Conservation (phyloP, 768 basidiomycete genomes). For the Porphyrellus cyaneotinctus region DNA sequence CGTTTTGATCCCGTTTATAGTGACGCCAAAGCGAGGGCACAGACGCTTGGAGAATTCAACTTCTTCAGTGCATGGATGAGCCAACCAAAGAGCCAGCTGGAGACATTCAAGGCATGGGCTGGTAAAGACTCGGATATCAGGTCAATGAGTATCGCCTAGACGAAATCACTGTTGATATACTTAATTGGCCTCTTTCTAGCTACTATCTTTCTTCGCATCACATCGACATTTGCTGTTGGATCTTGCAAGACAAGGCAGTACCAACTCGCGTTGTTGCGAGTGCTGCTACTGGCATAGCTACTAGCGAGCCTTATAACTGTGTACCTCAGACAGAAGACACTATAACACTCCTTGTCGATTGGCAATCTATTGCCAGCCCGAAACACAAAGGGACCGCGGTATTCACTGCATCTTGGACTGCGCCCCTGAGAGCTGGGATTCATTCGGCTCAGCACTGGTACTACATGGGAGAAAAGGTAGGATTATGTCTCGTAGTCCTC, state of each 20-base stretch:
- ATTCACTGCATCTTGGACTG: constrained; percentile 94
- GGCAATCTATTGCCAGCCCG: constrained; percentile 75
- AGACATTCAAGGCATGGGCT: constrained; percentile 94
- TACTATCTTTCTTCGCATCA: constrained; percentile 96
- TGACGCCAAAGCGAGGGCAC: constrained; percentile 78
- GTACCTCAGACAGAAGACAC: constrained; percentile 88
- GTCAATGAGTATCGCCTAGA: constrained; percentile 28
- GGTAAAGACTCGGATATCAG: constrained; percentile 93
- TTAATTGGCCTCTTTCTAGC: constrained; percentile 33
- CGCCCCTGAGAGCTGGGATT: constrained; percentile 83
- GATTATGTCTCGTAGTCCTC: background rate
- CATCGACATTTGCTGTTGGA: constrained; percentile 87
- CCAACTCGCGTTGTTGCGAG: constrained; percentile 87
- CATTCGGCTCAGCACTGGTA: constrained; percentile 93
- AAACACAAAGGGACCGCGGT: constrained; percentile 83
- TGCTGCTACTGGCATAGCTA: constrained; percentile 88
- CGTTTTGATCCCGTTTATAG: constrained; percentile 91
- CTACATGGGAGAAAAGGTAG: constrained; percentile 88
- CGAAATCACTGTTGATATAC: background rate
- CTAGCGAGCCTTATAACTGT: constrained; percentile 83
- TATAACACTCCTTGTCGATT: constrained; percentile 91
- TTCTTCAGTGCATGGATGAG: constrained; percentile 98
- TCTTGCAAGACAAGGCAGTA: constrained; percentile 68
- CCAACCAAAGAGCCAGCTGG: constrained; percentile 91
- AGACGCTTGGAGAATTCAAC: constrained; percentile 83